phyloP scores from a whole-genome alignment of 2,329 filamentous ascomycete genomes.

The Periconia sp. region DNA sequence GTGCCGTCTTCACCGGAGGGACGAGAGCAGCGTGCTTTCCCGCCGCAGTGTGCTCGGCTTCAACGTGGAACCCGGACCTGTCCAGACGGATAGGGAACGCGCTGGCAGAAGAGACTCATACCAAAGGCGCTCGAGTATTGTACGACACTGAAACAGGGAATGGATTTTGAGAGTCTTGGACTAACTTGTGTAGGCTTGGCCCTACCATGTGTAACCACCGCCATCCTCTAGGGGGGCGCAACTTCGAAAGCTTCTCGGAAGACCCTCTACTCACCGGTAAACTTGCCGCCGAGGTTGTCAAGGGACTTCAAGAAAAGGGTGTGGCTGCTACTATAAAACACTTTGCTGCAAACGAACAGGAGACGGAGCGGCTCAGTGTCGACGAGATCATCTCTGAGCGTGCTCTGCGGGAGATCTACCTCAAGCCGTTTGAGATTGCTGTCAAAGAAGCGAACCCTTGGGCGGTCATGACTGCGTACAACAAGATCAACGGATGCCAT shows the following conservation, averaged over 20 bases:
- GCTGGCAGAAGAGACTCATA: slow-evolving; percentile 72
- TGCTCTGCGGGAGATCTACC: slow-evolving; percentile 64
- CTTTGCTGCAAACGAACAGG: slow-evolving; percentile 70
- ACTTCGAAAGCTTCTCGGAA: slow-evolving; percentile 78
- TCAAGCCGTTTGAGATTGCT: slow-evolving; percentile 70
- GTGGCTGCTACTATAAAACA: slow-evolving; percentile 78
- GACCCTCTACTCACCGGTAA: slow-evolving; percentile 72
- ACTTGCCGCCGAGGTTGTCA: slow-evolving; percentile 65
- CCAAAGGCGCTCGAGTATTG: slow-evolving; percentile 75
- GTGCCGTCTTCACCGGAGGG: slow-evolving; percentile 68
- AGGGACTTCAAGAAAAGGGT: slow-evolving; percentile 68
- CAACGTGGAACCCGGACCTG: slow-evolving; percentile 76
- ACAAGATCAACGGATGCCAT: slow-evolving; percentile 74
- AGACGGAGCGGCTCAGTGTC: slow-evolving; percentile 70
- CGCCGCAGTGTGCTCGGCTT: slow-evolving; percentile 69
- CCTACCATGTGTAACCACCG: slow-evolving; percentile 83
- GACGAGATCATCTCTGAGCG: slow-evolving; percentile 57
- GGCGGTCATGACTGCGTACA: slow-evolving; percentile 76
- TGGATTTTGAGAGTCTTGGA: too few relatives aligned
- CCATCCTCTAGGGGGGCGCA: slow-evolving; percentile 78
- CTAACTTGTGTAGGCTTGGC: slow-evolving; percentile 62
- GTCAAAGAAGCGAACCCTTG: slow-evolving; percentile 72
- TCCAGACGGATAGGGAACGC: slow-evolving; percentile 62
- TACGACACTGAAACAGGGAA: too few relatives aligned
- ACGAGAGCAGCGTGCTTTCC: slow-evolving; percentile 74